phyloP scores from a whole-genome alignment of 73 alveolate genomes.

The Blepharisma stoltei region DNA sequence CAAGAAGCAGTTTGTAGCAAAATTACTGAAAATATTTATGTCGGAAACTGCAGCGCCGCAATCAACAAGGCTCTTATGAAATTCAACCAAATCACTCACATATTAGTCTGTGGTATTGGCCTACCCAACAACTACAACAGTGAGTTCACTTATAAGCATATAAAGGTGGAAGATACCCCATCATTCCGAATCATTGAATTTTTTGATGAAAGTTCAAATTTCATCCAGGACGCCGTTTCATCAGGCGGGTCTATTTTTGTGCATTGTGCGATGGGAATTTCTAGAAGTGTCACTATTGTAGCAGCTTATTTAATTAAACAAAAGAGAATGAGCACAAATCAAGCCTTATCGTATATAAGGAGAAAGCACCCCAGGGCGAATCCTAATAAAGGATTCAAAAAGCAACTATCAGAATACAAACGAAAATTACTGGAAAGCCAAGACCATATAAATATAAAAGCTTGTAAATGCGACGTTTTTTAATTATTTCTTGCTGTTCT shows the following conservation, averaged over 20 bases:
- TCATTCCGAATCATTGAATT: not conserved
- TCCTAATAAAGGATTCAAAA: constrained; percentile 2
- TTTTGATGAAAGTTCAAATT: not conserved
- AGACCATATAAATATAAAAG: too few species aligned
- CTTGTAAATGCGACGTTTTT: too few species aligned
- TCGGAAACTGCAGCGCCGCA: not conserved
- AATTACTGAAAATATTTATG: not conserved
- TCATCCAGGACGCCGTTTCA: not conserved
- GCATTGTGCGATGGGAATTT: constrained; percentile 3
- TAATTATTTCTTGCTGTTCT: too few species aligned
- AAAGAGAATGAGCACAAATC: not conserved
- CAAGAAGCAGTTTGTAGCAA: not conserved
- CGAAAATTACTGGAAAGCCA: not conserved
- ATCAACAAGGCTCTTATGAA: not conserved
- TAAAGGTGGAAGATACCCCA: not conserved
- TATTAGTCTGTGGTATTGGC: not conserved
- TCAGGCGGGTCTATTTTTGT: not conserved
- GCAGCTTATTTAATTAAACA: not conserved
- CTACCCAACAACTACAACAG: not conserved
- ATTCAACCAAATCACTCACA: constrained; percentile 2
- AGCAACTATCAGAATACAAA: constrained; percentile 4
- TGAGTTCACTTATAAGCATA: constrained; percentile 6
- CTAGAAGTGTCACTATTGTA: constrained; percentile 8
- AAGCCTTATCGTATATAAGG: not conserved
- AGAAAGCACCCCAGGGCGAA: constrained; percentile 5